Evolutionary conservation across 192 early-diverging fungal genomes (phyloP).

Genomic region (Gigaspora rosea): DNA sequence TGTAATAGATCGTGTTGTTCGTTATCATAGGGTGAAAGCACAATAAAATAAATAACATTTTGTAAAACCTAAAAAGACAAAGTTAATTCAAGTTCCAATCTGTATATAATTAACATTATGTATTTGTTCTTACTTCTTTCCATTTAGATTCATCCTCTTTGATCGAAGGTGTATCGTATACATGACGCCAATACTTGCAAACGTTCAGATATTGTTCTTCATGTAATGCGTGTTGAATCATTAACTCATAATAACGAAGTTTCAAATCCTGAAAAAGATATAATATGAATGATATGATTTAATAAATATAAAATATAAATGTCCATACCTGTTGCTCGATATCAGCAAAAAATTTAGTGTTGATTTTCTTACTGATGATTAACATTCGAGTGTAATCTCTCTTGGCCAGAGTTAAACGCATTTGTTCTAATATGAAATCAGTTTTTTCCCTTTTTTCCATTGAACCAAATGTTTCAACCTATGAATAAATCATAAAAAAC

Average conservation of each 20-base stretch:
- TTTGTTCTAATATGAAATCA: constrained; percentile 98
- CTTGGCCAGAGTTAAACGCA: constrained; percentile 93
- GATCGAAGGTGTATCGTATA: constrained; percentile 85
- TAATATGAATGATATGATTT: not conserved
- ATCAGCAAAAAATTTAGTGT: constrained; percentile 89
- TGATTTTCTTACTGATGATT: constrained; percentile 96
- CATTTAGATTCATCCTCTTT: constrained; percentile 77
- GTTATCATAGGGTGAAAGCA: constrained; percentile 91
- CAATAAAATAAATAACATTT: constrained; percentile 83
- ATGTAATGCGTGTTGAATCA: constrained; percentile 94
- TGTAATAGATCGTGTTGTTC: constrained; percentile 96
- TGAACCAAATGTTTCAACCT: constrained; percentile 98
- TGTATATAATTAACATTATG: too few species aligned
- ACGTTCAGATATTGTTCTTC: constrained; percentile 87
- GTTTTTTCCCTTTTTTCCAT: constrained; percentile 99
- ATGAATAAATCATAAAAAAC: not conserved
- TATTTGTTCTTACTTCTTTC: constrained; percentile 54
- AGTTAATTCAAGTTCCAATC: not conserved
- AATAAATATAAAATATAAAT: not conserved
- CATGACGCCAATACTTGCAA: constrained; percentile 89
- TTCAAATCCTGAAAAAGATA: constrained; percentile 69
- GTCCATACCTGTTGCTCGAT: constrained; percentile 63
- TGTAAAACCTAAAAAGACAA: constrained; percentile 60
- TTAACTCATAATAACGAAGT: constrained; percentile 93
- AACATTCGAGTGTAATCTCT: constrained; percentile 89